phyloP scores from a whole-genome alignment of 2,329 filamentous ascomycete genomes.

The Colletotrichum limetticola region DNA sequence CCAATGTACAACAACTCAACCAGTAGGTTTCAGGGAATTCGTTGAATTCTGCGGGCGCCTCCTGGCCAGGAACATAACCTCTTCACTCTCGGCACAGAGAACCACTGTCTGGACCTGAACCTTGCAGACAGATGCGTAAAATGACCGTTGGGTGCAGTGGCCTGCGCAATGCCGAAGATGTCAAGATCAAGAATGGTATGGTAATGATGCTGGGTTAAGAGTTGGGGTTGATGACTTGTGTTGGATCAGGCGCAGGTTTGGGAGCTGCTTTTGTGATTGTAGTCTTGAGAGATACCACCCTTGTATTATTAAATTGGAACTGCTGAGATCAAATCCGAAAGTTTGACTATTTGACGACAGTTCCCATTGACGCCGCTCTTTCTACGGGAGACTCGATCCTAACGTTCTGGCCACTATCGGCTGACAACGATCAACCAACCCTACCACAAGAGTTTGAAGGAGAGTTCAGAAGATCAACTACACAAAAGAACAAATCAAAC shows the following conservation, averaged over 20 bases:
- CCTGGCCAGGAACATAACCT: background rate
- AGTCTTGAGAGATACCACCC: background rate
- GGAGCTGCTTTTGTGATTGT: background rate
- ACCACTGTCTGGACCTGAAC: background rate
- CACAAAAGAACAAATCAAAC: constrained; percentile 8
- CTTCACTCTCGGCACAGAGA: background rate
- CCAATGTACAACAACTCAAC: constrained; percentile 23
- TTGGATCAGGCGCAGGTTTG: background rate
- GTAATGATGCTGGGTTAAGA: constrained; percentile 38
- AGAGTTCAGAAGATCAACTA: background rate
- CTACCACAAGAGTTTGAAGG: background rate
- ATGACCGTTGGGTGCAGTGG: background rate
- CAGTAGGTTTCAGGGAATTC: background rate
- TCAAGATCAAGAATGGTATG: constrained; percentile 49
- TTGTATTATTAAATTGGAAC: background rate
- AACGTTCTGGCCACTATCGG: too few species aligned
- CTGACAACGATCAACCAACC: background rate
- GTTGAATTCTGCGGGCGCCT: background rate
- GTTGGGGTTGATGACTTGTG: background rate
- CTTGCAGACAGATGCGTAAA: background rate
- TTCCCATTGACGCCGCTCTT: background rate
- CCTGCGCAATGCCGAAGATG: too few species aligned
- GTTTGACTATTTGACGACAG: background rate
- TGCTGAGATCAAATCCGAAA: background rate
- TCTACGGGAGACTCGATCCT: background rate